Percentiles rank a stretch among this genome's conserved stretches.
These are phyloP conservation scores for Inonotus obliquus DNA, from an alignment of 1,284 basidiomycete species.

Conservation along the genomic window DNA sequence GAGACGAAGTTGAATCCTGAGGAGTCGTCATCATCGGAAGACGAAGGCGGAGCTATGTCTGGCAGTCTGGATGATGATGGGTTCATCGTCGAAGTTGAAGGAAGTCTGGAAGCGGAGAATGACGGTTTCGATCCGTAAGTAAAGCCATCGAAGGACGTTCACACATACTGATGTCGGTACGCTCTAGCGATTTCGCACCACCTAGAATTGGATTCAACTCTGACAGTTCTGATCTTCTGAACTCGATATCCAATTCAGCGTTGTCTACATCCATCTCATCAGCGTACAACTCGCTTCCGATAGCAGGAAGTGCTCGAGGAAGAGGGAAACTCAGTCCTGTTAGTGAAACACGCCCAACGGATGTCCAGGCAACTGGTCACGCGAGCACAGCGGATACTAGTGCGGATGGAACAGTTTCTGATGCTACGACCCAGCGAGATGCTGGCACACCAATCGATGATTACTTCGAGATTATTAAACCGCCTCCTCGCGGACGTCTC, in stretches of 20 bases:
- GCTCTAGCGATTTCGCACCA: slow-evolving; percentile 43
- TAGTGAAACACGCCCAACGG: slow-evolving; percentile 39
- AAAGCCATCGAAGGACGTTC: not conserved
- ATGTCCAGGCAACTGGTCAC: not conserved
- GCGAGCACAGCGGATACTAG: not conserved
- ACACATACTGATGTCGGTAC: not conserved
- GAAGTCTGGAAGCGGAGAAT: slow-evolving; percentile 54
- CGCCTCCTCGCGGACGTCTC: slow-evolving; percentile 19
- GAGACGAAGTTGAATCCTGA: slow-evolving; percentile 38
- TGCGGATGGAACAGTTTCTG: slow-evolving; percentile 9
- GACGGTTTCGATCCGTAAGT: slow-evolving; percentile 68
- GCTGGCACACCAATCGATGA: slow-evolving; percentile 25
- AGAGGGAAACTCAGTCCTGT: slow-evolving; percentile 66
- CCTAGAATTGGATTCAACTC: slow-evolving; percentile 44
- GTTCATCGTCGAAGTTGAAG: slow-evolving; percentile 50
- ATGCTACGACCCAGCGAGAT: slow-evolving; percentile 23
- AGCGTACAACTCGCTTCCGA: slow-evolving; percentile 40
- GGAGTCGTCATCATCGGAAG: slow-evolving; percentile 43
- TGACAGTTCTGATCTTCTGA: slow-evolving; percentile 46
- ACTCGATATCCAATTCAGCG: slow-evolving; percentile 32
- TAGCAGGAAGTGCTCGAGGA: slow-evolving; percentile 35
- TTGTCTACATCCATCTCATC: slow-evolving; percentile 49
- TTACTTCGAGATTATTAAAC: slow-evolving; percentile 45
- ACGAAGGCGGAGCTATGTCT: slow-evolving; percentile 32
- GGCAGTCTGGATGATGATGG: slow-evolving; percentile 38